A percentile compares a stretch with the other conserved stretches of the same genome.
Evolutionary conservation across 495 filamentous ascomycete species (phyloP).

Genomic region (Letharia columbiana): DNA sequence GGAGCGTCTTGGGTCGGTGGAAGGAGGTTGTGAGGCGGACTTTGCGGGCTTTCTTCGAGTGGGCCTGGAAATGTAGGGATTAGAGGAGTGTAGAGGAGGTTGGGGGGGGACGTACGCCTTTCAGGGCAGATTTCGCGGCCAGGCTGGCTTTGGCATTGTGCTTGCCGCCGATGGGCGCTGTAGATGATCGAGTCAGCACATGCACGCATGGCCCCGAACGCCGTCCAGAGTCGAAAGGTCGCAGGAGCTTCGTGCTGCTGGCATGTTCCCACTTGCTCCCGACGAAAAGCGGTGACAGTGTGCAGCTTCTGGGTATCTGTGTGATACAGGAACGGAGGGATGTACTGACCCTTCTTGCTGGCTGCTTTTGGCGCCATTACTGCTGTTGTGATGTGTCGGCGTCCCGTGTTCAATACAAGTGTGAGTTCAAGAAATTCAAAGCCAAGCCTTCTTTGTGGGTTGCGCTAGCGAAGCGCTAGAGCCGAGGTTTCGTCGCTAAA

Average conservation of each 20-base stretch:
- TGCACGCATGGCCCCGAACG: neutral
- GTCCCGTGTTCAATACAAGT: constrained; percentile 35
- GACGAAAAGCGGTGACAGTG: too few species aligned
- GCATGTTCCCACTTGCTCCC: neutral
- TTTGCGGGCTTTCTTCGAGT: constrained; percentile 86
- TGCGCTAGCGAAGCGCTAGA: constrained; percentile 16
- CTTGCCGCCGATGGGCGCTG: constrained; percentile 58
- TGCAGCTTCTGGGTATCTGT: too few species aligned
- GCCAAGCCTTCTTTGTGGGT: constrained; percentile 44
- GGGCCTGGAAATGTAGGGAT: constrained; percentile 40
- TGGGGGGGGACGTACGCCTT: constrained; percentile 60
- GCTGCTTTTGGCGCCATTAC: constrained; percentile 64
- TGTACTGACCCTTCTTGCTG: constrained; percentile 59
- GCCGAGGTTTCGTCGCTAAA: constrained; percentile 8
- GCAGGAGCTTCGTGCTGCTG: neutral
- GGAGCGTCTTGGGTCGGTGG: constrained; percentile 92
- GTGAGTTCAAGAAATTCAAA: constrained; percentile 37
- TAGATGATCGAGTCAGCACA: constrained; percentile 40
- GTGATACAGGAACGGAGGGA: constrained; percentile 6
- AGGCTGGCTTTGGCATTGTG: constrained; percentile 69
- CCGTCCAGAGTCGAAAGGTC: neutral
- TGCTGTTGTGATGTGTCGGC: constrained; percentile 39
- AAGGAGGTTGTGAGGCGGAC: constrained; percentile 88
- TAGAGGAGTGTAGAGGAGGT: constrained; percentile 22
- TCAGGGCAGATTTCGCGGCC: constrained; percentile 88